These are phyloP conservation scores for Silene conica DNA, from an alignment of 148 eudicot genomes.

Conservation along the genomic window DNA sequence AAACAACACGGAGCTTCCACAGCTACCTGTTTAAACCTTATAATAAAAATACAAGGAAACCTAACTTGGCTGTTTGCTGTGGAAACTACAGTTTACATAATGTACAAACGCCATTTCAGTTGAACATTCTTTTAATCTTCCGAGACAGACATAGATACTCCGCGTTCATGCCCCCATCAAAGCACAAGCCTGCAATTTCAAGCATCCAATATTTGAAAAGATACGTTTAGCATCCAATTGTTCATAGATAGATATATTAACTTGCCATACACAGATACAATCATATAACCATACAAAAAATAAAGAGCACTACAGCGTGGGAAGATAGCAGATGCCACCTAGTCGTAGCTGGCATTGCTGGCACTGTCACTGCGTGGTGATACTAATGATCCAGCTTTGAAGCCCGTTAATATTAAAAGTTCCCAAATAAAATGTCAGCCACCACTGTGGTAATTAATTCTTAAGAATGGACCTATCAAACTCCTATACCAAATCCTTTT, in stretches of 20 bases:
- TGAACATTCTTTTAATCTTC: not conserved
- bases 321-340: not conserved
- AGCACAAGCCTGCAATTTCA: slow-evolving; percentile 17
- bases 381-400: not conserved
- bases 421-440: not conserved
- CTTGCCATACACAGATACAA: not conserved
- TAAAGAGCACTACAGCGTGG: not conserved
- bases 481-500: not conserved
- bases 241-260: no score
- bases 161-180: slow-evolving; percentile 1
- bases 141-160: not conserved
- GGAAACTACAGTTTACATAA: slow-evolving; percentile 21
- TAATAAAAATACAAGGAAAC: not conserved
- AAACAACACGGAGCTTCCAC: slow-evolving; percentile 18
- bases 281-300: not conserved
- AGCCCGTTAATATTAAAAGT: not conserved
- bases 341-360: not conserved
- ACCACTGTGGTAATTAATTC: not conserved
- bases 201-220: slow-evolving; percentile 1
- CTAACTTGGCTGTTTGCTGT: slow-evolving; percentile 13
- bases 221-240: not conserved
- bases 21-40: slow-evolving; percentile 14
- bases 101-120: slow-evolving; percentile 27
- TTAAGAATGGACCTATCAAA: no score
- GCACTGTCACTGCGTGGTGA: not conserved